A percentile compares a stretch with the other conserved stretches of the same genome.
phyloP scores from a whole-genome alignment of 305 asterid genomes.

The Fraxinus platypoda region DNA sequence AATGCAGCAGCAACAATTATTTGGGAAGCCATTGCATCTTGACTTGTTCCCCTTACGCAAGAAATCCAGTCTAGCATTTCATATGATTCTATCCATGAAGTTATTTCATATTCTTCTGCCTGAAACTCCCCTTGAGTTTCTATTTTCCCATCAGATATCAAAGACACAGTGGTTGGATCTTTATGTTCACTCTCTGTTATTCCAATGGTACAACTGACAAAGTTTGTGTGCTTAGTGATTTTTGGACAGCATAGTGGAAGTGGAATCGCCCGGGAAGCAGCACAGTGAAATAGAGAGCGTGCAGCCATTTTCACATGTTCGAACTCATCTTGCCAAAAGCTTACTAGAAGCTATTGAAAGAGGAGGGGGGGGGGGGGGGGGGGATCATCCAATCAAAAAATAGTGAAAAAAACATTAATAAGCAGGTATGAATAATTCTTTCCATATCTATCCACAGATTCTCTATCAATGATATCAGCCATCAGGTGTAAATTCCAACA shows the following conservation, averaged over 20 bases:
- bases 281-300: constrained; percentile 95
- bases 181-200: constrained; percentile 38
- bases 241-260: constrained; percentile 51
- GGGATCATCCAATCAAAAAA: constrained; percentile 21
- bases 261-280: constrained; percentile 95
- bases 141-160: constrained; percentile 30
- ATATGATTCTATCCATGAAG: constrained; percentile 86
- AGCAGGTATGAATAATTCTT: constrained; percentile 15
- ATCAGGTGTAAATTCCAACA: constrained; percentile 10
- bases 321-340: constrained; percentile 96
- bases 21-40: constrained; percentile 97
- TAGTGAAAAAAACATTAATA: constrained; percentile 17
- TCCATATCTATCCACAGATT: constrained; percentile 12
- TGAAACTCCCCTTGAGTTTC: constrained; percentile 36
- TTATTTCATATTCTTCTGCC: constrained; percentile 64
- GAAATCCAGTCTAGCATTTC: constrained; percentile 91
- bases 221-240: constrained; percentile 29
- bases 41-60: constrained; percentile 88
- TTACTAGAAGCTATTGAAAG: constrained; percentile 71
- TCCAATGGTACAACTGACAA: constrained; percentile 34
- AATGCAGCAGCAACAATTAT: constrained; percentile 92
- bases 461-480: background rate
- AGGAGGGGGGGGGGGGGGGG: background rate
- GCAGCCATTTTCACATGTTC: constrained; percentile 99
- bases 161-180: constrained; percentile 28